Percentiles rank a stretch among this genome's conserved stretches.
Evolutionary conservation across 192 early-diverging fungal genomes (phyloP).

Genomic region (Funneliformis mosseae): DNA sequence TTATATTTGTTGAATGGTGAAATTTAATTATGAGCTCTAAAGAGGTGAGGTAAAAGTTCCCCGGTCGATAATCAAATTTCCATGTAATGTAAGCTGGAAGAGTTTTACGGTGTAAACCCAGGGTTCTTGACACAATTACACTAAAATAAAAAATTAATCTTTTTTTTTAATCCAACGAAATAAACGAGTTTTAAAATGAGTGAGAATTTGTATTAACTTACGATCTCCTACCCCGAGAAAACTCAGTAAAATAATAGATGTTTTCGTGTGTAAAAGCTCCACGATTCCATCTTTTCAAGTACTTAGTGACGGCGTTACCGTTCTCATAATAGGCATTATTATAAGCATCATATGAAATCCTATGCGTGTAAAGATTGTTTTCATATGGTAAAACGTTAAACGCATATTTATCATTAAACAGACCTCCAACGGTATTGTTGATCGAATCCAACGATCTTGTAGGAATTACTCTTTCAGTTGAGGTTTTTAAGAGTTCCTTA

Average conservation of each 20-base stretch:
- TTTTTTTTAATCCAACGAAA: background rate
- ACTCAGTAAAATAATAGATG: background rate
- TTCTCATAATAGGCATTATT: background rate
- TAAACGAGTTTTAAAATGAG: background rate
- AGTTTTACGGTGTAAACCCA: background rate
- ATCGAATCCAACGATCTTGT: too few species aligned
- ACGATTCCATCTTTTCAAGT: background rate
- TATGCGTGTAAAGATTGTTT: background rate
- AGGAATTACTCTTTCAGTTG: too few species aligned
- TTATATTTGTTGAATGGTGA: background rate
- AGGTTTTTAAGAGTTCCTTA: too few species aligned
- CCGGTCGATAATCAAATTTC: slow-evolving; percentile 3
- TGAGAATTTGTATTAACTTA: background rate
- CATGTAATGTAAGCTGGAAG: background rate
- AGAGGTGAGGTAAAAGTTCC: background rate
- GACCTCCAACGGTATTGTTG: background rate
- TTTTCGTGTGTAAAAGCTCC: background rate
- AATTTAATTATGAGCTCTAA: background rate
- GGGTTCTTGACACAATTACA: background rate
- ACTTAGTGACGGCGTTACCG: background rate
- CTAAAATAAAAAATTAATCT: background rate
- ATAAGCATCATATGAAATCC: background rate
- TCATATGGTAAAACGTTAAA: background rate
- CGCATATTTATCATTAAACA: background rate
- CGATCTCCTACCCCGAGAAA: background rate